Base-by-base conservation (phyloP, 768 basidiomycete genomes). In the Tubosaeta brunneosetosa region DNA sequence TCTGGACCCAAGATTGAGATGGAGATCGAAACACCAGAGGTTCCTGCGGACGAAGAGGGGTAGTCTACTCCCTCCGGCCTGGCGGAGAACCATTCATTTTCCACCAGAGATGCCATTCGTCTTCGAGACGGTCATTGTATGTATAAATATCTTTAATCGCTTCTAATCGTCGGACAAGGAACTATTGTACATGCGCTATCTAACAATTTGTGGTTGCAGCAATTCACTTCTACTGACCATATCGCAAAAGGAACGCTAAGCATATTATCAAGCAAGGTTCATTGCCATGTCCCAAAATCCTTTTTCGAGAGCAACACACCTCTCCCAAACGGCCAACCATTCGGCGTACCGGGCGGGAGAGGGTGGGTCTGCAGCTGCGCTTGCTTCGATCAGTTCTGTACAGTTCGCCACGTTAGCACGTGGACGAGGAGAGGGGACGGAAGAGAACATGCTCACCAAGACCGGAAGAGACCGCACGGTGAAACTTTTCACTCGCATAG, bases 211-310 rank as follows among this genome's bases (percentile, higher is more conserved):
- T 19, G 3, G 37, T 19, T 19, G 37, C 37, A 19, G 6, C 13
- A 10, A 12, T 37, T n/a, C 11, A 40, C 4, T 34, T 34, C 33
- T 34, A 40, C 19, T n/a, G n/a, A n/a, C n/a, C n/a, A n/a, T n/a
- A n/a, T n/a, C n/a, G n/a, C n/a, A n/a, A n/a, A n/a, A n/a, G n/a
- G n/a, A n/a, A n/a, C n/a, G n/a, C n/a, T n/a, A n/a, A n/a, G n/a
- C 17, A 13, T 12, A 22, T 34, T 13, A 37, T 62, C 46, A 60
- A 6, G 50, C 51, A 29, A 59, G 38, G 17, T 60, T 55, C 59
- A 84, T 63, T 4, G 80, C 81, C 74, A 82, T 82, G 43, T 94
- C 88, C 94, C 94, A 97, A 65, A 95, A 95, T 0, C 77, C 81
- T 58, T 82, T 86, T 71, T 97, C 94, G 43, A 97, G 73, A 43